Evolutionary conservation across 805 yeast species (phyloP).

Genomic region (Pichia thaimueangensis): DNA sequence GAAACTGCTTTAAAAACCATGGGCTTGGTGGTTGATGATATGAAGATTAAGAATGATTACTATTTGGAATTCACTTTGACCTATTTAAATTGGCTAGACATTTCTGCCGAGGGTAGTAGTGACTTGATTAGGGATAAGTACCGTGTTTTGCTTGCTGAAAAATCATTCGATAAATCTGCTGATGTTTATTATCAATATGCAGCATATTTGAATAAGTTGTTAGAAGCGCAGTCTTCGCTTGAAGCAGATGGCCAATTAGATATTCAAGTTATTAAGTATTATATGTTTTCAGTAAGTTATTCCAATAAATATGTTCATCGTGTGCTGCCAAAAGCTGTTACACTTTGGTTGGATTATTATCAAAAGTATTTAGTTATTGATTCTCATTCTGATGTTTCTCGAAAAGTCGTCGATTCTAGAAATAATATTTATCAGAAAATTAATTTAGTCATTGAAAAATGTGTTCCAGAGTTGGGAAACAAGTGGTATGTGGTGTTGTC

Average conservation of each 20-base stretch:
- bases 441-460: constrained; percentile 16
- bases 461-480: constrained; percentile 25
- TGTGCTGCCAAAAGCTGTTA: constrained; percentile 81
- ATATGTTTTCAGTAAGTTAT: constrained; percentile 50
- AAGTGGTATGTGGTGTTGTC: constrained; percentile 82
- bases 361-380: constrained; percentile 23
- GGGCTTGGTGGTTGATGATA: constrained; percentile 32
- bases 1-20: constrained; percentile 73
- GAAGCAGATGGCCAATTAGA: constrained; percentile 47
- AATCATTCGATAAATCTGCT: constrained; percentile 45
- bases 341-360: constrained; percentile 83
- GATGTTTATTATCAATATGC: constrained; percentile 72
- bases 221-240: constrained; percentile 50
- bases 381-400: neutral
- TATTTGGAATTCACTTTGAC: constrained; percentile 50
- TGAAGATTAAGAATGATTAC: constrained; percentile 18
- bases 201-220: constrained; percentile 65
- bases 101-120: constrained; percentile 76
- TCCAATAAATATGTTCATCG: constrained; percentile 54
- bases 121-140: constrained; percentile 68
- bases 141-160: constrained; percentile 41
- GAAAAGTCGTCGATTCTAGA: constrained; percentile 3
- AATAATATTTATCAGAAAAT: constrained; percentile 9
- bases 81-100: constrained; percentile 84
- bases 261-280: constrained; percentile 46